phyloP scores from a whole-genome alignment of 2,329 filamentous ascomycete species.

The Paracorniculantispora psalliotae region DNA sequence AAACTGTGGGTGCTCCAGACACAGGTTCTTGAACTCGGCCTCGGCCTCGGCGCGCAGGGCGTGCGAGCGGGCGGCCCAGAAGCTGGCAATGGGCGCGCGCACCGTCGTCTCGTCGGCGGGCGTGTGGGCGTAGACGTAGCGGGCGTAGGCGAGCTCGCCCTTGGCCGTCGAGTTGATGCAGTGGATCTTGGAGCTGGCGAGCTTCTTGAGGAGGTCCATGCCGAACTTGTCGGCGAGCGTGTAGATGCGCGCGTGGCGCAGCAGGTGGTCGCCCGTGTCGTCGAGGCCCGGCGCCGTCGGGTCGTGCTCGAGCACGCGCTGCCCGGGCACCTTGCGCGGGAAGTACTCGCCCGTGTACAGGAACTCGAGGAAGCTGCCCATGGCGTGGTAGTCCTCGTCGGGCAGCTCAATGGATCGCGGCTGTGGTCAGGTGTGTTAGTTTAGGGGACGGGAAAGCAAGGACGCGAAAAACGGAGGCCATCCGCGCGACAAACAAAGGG shows the following conservation, averaged over 20 bases:
- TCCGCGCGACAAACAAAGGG: not conserved
- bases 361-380: constrained; percentile 37
- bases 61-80: constrained; percentile 80
- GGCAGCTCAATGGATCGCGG: constrained; percentile 63
- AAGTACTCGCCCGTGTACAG: constrained; percentile 56
- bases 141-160: constrained; percentile 87
- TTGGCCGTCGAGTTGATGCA: constrained; percentile 81
- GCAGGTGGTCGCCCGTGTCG: constrained; percentile 73
- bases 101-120: constrained; percentile 63
- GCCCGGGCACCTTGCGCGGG: constrained; percentile 59
- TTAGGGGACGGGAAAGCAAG: too few species aligned
- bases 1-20: constrained; percentile 86
- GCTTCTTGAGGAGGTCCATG: constrained; percentile 61
- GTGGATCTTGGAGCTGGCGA: constrained; percentile 87
- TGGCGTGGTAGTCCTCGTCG: constrained; percentile 30
- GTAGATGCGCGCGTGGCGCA: constrained; percentile 86
- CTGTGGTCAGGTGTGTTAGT: constrained; percentile 28
- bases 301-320: constrained; percentile 65
- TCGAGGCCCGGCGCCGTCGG: constrained; percentile 62
- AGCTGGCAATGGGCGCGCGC: constrained; percentile 78
- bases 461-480: too few species aligned
- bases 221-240: constrained; percentile 79
- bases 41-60: constrained; percentile 81
- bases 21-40: constrained; percentile 76
- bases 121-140: constrained; percentile 83